These are phyloP conservation scores for Durusdinium trenchii DNA, from an alignment of 73 alveolate species.

Conservation along the genomic window DNA sequence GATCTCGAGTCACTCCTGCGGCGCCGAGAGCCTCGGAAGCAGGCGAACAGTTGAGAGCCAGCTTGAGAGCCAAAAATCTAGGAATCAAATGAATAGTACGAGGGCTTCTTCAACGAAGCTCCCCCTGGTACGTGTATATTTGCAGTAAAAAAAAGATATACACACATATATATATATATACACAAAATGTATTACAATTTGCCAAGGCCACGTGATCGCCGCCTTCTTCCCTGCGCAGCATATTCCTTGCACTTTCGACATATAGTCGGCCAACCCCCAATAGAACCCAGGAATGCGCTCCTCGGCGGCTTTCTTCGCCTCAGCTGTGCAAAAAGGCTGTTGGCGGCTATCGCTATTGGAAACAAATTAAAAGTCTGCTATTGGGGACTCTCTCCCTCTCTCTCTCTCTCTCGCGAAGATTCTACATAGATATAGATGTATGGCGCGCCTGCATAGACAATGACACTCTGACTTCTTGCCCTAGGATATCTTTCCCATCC, in stretches of 20 bases:
- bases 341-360: neutral
- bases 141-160: neutral
- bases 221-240: slow-evolving; percentile 32
- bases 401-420: too few relatives aligned
- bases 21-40: slow-evolving; percentile 58
- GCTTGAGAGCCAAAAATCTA: neutral
- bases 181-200: neutral
- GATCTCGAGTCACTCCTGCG: slow-evolving; percentile 80
- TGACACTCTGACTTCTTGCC: slow-evolving; percentile 82
- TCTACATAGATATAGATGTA: too few relatives aligned
- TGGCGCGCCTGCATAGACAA: slow-evolving; percentile 68
- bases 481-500: slow-evolving; percentile 87
- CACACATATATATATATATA: neutral
- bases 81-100: neutral
- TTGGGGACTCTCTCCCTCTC: neutral
- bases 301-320: slow-evolving; percentile 55
- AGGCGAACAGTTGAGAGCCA: neutral
- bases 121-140: neutral
- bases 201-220: neutral
- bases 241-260: neutral
- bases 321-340: neutral
- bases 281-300: neutral
- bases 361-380: neutral
- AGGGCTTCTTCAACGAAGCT: neutral
- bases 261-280: neutral